These are phyloP conservation scores for Nicotiana noctiflora DNA, from an alignment of 257 asterid genomes.

Conservation along the genomic window DNA sequence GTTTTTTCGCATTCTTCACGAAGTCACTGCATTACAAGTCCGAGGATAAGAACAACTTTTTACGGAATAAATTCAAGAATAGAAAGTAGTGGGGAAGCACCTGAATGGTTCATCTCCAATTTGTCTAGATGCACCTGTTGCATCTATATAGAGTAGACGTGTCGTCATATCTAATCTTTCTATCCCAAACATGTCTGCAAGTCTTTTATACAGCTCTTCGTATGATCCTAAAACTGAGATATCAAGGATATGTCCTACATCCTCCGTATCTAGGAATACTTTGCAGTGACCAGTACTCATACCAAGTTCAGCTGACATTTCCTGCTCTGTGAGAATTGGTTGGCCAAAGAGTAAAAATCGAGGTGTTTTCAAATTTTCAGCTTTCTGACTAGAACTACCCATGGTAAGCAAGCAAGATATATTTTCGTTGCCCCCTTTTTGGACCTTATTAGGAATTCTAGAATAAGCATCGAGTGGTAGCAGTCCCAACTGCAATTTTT, in stretches of 20 bases:
- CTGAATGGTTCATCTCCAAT: conserved; percentile 78
- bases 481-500: conserved; percentile 65
- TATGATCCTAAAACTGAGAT: conserved; percentile 72
- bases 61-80: not conserved
- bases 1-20: conserved; percentile 57
- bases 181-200: conserved; percentile 60
- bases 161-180: conserved; percentile 53
- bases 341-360: conserved; percentile 85
- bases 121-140: conserved; percentile 53
- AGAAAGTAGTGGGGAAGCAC: conserved; percentile 20
- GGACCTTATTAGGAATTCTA: conserved; percentile 37
- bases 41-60: not conserved
- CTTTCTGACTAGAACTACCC: conserved; percentile 45
- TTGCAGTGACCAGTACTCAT: conserved; percentile 68
- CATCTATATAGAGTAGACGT: conserved; percentile 54
- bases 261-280: conserved; percentile 82
- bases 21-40: conserved; percentile 50
- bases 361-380: conserved; percentile 38
- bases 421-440: conserved; percentile 33
- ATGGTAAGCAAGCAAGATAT: conserved; percentile 72
- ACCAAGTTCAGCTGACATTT: conserved; percentile 57
- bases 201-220: conserved; percentile 57
- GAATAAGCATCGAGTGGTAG: conserved; percentile 42
- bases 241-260: conserved; percentile 70
- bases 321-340: conserved; percentile 95